Evolutionary conservation across 169 alveolate genomes (phyloP).

Genomic region (Amoebophrya sp.): DNA sequence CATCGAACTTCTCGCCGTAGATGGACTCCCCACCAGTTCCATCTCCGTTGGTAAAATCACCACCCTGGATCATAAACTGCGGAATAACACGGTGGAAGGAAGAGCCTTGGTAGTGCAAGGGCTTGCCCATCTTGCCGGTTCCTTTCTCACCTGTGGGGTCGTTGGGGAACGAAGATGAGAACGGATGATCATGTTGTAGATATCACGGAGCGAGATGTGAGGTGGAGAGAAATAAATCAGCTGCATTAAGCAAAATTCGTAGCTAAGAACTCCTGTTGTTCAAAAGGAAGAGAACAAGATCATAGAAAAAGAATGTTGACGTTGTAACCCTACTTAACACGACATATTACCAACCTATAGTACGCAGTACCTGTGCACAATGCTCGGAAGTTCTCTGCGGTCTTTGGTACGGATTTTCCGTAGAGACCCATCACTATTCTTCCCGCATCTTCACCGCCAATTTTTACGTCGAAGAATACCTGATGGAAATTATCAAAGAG

Average conservation of each 20-base stretch:
- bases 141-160: conserved; percentile 46
- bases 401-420: conserved; percentile 66
- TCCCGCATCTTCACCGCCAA: conserved; percentile 52
- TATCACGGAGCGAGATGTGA: no score
- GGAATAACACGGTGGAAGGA: conserved; percentile 93
- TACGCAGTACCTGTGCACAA: conserved; percentile 80
- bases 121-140: conserved; percentile 39
- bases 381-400: conserved; percentile 78
- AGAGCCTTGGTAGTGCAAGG: conserved; percentile 80
- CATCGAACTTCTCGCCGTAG: conserved; percentile 68
- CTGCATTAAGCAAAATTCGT: no score
- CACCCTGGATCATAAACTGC: conserved; percentile 81
- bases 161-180: no score
- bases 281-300: no score
- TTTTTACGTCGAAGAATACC: conserved; percentile 5
- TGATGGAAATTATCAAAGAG: no score
- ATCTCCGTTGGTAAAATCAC: conserved; percentile 71
- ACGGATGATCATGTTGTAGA: no score
- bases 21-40: conserved; percentile 83
- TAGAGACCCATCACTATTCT: conserved; percentile 68
- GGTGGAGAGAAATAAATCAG: no score
- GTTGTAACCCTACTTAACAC: no score
- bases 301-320: no score
- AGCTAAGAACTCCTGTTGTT: no score
- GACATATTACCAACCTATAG: no score